Base-by-base conservation (phyloP, 805 yeast species). In the Wickerhamomyces canadensis region DNA sequence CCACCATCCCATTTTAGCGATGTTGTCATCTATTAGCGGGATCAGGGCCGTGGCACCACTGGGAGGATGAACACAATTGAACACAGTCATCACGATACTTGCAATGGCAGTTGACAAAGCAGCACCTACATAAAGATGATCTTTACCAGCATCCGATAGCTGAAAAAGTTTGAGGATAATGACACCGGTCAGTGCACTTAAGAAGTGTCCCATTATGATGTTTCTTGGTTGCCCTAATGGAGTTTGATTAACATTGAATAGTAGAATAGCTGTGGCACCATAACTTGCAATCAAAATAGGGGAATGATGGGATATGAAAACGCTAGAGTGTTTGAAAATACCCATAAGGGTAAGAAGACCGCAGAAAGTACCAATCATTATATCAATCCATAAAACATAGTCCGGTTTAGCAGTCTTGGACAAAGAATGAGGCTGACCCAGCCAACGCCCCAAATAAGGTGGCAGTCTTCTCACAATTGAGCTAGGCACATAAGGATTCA, bases 211-310 rank as follows among this genome's bases (percentile, higher is more conserved):
- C 30, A 73, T 27, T 11, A 79, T 34, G 2, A 78, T 59, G 50
- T 73, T 76, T 33, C 85, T 55, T 0, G 87, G 86, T 58, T 80
- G 86, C 1, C 84, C 75, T 32, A 80, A 57, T 2, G 86, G 85
- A 0, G 72, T 70, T 16, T 54, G 66, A n/a, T 62, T 58, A 2
- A 74, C 70, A 49, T 78, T 79, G 56, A 72, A 80, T 29, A 74
- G 59, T 11, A 80, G 59, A 25, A 80, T 70, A 1, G 84, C 81
- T 2, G 79, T 62, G 0, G 87, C 87, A 0, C 80, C 86, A 45
- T 74, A 74, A 44, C 70, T 61, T 3, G 79, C 80, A 27, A 74
- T 59, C n/a, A 75, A 62, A 10, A 64, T 49, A 4, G 79, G 78
- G 0, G 74, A 69, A 35, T 58, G 49, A 47, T 66, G 64, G 3